phyloP scores from a whole-genome alignment of 441 rosid genomes.

The Breynia disticha region DNA sequence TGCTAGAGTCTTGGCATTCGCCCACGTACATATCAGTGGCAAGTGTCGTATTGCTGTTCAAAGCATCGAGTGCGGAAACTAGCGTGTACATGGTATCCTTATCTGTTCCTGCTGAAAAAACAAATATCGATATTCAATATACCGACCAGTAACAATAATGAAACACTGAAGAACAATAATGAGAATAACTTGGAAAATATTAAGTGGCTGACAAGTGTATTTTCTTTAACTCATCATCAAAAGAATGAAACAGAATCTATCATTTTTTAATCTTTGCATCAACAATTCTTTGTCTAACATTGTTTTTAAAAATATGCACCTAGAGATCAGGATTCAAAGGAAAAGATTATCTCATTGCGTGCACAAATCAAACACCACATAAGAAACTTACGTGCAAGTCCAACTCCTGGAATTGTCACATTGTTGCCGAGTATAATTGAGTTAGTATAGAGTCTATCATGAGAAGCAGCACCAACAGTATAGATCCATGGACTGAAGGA shows the following conservation, averaged over 20 bases:
- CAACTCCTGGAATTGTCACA: constrained; percentile 62
- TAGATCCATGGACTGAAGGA: constrained; percentile 98
- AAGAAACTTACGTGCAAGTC: constrained; percentile 76
- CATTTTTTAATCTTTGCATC: too few species aligned
- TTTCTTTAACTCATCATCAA: too few species aligned
- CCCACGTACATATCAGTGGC: constrained; percentile 70
- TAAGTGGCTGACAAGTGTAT: too few species aligned
- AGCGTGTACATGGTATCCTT: constrained; percentile 35
- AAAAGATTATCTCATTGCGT: too few species aligned
- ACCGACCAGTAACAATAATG: too few species aligned
- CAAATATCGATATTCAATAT: not conserved
- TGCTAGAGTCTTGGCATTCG: constrained; percentile 78
- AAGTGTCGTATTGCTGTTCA: constrained; percentile 45
- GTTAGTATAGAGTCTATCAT: constrained; percentile 65
- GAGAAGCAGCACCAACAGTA: constrained; percentile 90
- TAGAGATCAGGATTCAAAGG: too few species aligned
- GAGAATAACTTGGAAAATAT: not conserved
- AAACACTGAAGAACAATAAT: too few species aligned
- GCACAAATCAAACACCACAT: not conserved
- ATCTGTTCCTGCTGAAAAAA: constrained; percentile 56
- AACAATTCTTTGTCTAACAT: not conserved
- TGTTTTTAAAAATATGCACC: too few species aligned
- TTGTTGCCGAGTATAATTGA: constrained; percentile 70
- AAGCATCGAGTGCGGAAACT: constrained; percentile 66
- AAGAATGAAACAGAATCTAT: too few species aligned